These are phyloP conservation scores for Platanthera zijinensis DNA, from an alignment of 106 monocot genomes.

Conservation along the genomic window DNA sequence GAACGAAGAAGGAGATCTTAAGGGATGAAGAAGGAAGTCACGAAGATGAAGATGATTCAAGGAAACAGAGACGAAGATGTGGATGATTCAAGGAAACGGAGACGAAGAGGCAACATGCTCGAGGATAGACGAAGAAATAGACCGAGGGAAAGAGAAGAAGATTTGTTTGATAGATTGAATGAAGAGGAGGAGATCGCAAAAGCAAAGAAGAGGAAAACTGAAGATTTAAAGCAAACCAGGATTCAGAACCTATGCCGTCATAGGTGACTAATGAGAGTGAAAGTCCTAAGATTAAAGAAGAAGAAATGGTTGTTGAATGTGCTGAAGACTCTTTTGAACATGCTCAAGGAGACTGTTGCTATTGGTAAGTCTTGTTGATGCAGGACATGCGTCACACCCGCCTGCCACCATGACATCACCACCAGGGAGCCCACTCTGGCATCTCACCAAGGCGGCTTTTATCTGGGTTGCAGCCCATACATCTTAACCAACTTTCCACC, in stretches of 20 bases:
- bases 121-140: constrained; percentile 86
- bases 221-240: constrained; percentile 39
- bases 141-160: constrained; percentile 79
- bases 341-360: constrained; percentile 5
- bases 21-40: constrained; percentile 80
- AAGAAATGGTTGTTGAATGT: constrained; percentile 17
- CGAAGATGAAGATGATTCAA: too few relatives aligned
- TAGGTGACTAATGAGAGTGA: constrained; percentile 19
- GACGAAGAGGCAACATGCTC: constrained; percentile 38
- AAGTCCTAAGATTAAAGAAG: constrained; percentile 22
- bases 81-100: constrained; percentile 66
- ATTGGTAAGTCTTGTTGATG: constrained; percentile 24
- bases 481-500: too few relatives aligned
- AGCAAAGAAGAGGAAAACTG: constrained; percentile 58
- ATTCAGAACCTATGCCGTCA: constrained; percentile 8
- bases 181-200: constrained; percentile 84
- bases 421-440: too few relatives aligned
- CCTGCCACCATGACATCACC: too few relatives aligned
- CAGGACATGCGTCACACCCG: too few relatives aligned
- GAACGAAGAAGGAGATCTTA: constrained; percentile 59
- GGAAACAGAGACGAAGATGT: constrained; percentile 91
- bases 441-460: too few relatives aligned
- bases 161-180: constrained; percentile 55
- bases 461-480: too few relatives aligned
- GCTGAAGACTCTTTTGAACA: constrained; percentile 10